Evolutionary conservation across 2,329 filamentous ascomycete species (phyloP).

Genomic region (Calonectria pauciramosa): DNA sequence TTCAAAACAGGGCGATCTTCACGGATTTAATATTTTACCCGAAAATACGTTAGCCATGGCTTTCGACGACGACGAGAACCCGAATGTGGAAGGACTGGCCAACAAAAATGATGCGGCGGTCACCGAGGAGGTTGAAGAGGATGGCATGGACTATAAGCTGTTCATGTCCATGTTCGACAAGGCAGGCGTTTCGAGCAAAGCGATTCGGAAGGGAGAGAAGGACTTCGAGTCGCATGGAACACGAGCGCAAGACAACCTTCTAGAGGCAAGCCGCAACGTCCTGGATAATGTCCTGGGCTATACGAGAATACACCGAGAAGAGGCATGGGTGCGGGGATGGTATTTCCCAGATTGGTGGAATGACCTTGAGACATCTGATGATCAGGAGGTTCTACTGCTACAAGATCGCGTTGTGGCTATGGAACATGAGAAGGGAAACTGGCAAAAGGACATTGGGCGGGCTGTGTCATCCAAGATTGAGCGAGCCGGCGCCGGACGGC

Average conservation of each 20-base stretch:
- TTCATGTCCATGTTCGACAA: constrained; percentile 68
- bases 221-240: constrained; percentile 97
- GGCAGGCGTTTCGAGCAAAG: constrained; percentile 66
- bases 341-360: constrained; percentile 77
- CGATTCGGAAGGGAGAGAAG: constrained; percentile 94
- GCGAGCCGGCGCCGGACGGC: constrained; percentile 67
- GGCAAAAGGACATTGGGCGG: constrained; percentile 82
- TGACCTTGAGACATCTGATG: constrained; percentile 34
- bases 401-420: constrained; percentile 74
- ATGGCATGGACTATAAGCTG: constrained; percentile 89
- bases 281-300: constrained; percentile 90
- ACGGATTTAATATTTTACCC: neutral
- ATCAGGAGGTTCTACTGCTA: constrained; percentile 49
- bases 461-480: constrained; percentile 70
- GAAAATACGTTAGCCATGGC: constrained; percentile 50
- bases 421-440: constrained; percentile 78
- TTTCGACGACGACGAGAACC: constrained; percentile 61
- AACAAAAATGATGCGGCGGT: constrained; percentile 45
- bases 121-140: constrained; percentile 77
- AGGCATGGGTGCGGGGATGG: constrained; percentile 76
- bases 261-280: constrained; percentile 85
- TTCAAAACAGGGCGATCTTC: neutral
- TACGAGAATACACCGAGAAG: constrained; percentile 80
- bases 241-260: constrained; percentile 79
- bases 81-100: constrained; percentile 39